A percentile compares a stretch with the other conserved stretches of the same genome.
Conservation (phyloP, 164 flowering plant species). For the Cinnamomum chago region DNA sequence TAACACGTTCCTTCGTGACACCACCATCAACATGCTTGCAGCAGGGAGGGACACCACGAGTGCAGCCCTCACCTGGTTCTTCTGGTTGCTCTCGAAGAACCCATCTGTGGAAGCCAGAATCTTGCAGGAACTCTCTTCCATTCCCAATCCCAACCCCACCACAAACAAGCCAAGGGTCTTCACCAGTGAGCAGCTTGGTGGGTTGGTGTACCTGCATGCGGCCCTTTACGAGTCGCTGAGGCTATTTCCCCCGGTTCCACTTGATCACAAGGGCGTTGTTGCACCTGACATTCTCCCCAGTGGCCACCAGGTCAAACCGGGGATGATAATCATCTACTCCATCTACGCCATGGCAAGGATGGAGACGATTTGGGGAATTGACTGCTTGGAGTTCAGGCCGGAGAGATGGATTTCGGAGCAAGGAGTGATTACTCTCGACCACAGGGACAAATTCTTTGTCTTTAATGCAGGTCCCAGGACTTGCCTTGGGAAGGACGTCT, state of each 20-base stretch:
- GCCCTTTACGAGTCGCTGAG: constrained; percentile 33
- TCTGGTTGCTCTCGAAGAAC: constrained; percentile 27
- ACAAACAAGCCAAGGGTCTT: constrained; percentile 21
- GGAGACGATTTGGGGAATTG: constrained; percentile 36
- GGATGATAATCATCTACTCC: constrained; percentile 18
- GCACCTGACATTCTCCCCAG: constrained; percentile 24
- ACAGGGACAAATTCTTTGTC: neutral
- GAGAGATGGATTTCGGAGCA: constrained; percentile 45
- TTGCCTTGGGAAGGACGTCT: constrained; percentile 42
- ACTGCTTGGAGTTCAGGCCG: constrained; percentile 34
- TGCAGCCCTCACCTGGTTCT: constrained; percentile 38
- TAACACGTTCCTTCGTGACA: constrained; percentile 26
- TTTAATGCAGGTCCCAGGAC: constrained; percentile 41
- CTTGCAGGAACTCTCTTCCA: constrained; percentile 20
- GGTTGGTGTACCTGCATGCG: constrained; percentile 31
- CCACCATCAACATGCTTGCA: constrained; percentile 16
- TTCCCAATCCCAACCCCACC: neutral
- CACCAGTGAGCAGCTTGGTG: constrained; percentile 15
- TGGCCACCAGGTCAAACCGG: constrained; percentile 17
- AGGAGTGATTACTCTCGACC: constrained; percentile 13
- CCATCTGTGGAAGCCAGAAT: constrained; percentile 30
- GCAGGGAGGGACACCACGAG: constrained; percentile 37
- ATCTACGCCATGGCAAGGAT: constrained; percentile 31
- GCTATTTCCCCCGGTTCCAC: constrained; percentile 30
- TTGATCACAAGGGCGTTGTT: constrained; percentile 20